These are phyloP conservation scores for Xylaria longipes DNA, from an alignment of 495 filamentous ascomycete species.

Conservation along the genomic window DNA sequence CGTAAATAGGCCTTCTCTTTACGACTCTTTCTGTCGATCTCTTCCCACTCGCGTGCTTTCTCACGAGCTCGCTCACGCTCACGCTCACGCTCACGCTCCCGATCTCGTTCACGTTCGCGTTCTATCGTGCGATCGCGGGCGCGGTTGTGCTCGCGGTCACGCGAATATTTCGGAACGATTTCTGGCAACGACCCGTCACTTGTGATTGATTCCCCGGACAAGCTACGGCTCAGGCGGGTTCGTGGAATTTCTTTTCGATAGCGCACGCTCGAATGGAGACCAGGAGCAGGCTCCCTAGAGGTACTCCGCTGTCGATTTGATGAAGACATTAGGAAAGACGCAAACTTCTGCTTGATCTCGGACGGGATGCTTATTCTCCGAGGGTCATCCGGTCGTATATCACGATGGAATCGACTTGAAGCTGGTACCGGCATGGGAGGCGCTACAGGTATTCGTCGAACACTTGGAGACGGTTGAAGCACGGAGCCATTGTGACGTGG, in stretches of 20 bases:
- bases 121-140: constrained; percentile 25
- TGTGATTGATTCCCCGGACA: constrained; percentile 36
- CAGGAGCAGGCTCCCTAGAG: constrained; percentile 35
- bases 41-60: constrained; percentile 34
- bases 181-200: constrained; percentile 40
- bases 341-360: constrained; percentile 38
- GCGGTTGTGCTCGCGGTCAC: constrained; percentile 35
- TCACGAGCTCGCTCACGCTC: constrained; percentile 41
- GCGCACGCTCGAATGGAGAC: constrained; percentile 23
- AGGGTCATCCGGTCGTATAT: constrained; percentile 35
- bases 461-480: constrained; percentile 35
- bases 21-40: constrained; percentile 35
- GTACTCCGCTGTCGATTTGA: constrained; percentile 36
- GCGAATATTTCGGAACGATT: constrained; percentile 27
- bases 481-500: constrained; percentile 29
- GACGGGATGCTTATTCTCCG: constrained; percentile 36
- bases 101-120: constrained; percentile 7
- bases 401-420: constrained; percentile 32
- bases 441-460: constrained; percentile 38
- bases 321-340: constrained; percentile 35
- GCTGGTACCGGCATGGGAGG: constrained; percentile 26
- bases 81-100: constrained; percentile 32
- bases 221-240: constrained; percentile 38
- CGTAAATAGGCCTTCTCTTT: constrained; percentile 41
- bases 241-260: constrained; percentile 30